Base-by-base conservation (phyloP, 2,329 filamentous ascomycete species). In the Aspergillus pseudoterreus region DNA sequence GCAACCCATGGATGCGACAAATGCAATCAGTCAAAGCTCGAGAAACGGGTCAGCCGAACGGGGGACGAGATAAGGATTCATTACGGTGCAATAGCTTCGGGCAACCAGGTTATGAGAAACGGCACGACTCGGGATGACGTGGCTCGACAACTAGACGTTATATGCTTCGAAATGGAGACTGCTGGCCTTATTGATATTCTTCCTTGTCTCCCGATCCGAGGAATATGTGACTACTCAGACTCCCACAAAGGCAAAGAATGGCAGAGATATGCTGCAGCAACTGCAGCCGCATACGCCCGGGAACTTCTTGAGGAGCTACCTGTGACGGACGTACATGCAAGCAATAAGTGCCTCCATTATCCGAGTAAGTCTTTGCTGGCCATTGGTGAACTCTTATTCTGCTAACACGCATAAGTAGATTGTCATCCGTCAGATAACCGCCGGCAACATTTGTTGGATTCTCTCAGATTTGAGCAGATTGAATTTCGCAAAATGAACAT, bases 181-280 rank as follows among this genome's bases (percentile, higher is more conserved):
- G 63, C 59, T 9, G 64, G 63, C 9, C 33, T 63, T 12, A 62
- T 60, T 30, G 60, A 64, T 51, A 56, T 59, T 0, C 48, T 74
- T 0, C 72, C 73, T 0, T 72, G 69, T 4, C 50, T 77, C 0
- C 57, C 72, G 0, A 67, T 77, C 41, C 72, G 73, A 10, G 72
- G 71, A 0, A 71, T 76, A 0, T 75, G 66, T 19, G 69, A 75
- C 43, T 75, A 75, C 43, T 62, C 69, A 3, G 73, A 76, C 50
- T 67, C 62, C 0, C 70, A 74, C 47, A 74, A 73, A 55, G 66
- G 65, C 21, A 66, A 74, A 9, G 27, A 36, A 3, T 75, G 70
- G 72, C 69, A 73, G 21, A 35, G 36, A 0, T 73, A 71, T 52
- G 71, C 72, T 0, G 68, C 63, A 3, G 61, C 52, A 3, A 63